phyloP scores from a whole-genome alignment of 371 early-diverging fungal species.

The Smittium culicis region DNA sequence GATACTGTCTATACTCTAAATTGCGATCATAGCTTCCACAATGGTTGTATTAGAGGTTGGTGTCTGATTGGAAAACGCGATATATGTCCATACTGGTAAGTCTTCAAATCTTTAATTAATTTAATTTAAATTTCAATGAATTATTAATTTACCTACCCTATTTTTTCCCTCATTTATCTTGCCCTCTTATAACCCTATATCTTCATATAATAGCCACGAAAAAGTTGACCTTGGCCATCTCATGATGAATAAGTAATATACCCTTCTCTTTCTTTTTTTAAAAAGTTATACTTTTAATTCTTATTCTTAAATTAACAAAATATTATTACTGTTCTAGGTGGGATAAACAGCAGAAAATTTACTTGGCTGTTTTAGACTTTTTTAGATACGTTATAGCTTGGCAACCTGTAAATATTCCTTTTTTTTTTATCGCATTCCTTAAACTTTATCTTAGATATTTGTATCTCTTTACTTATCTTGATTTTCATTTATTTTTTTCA shows the following conservation, averaged over 20 bases:
- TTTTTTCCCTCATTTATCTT: not conserved
- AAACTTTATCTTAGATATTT: not conserved
- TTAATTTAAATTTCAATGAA: too few species aligned
- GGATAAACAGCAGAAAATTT: constrained; percentile 30
- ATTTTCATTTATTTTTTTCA: too few species aligned
- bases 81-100: constrained; percentile 26
- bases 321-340: constrained; percentile 15
- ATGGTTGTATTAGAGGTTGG: constrained; percentile 33
- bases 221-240: constrained; percentile 29
- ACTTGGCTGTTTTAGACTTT: constrained; percentile 29
- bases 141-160: not conserved
- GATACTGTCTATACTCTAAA: constrained; percentile 22
- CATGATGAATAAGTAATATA: constrained; percentile 17
- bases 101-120: too few species aligned
- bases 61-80: constrained; percentile 31
- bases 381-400: constrained; percentile 32
- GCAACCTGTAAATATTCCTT: constrained; percentile 22
- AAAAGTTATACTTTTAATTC: constrained; percentile 1
- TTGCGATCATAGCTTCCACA: constrained; percentile 29
- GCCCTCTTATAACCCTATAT: not conserved
- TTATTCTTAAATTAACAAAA: too few species aligned
- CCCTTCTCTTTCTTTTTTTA: not conserved
- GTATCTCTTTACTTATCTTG: not conserved
- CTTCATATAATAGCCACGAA: constrained; percentile 16
- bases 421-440: not conserved